A percentile compares a stretch with the other conserved stretches of the same genome.
These are phyloP conservation scores for Amphibolis antarctica DNA, from an alignment of 106 monocot species.

Conservation along the genomic window DNA sequence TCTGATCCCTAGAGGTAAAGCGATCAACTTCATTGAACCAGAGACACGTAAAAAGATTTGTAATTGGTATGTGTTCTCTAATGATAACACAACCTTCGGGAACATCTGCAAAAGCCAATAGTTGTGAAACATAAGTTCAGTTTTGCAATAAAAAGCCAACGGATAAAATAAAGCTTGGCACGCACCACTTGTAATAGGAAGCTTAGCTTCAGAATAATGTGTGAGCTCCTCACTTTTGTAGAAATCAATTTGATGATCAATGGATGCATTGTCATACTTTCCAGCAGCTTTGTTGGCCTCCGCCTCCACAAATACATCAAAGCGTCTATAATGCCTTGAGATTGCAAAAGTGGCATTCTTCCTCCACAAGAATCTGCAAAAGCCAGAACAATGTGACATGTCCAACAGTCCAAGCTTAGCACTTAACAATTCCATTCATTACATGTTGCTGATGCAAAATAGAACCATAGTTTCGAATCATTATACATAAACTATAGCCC, in stretches of 20 bases:
- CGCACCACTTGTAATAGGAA: conserved; percentile 38
- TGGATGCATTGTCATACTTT: conserved; percentile 40
- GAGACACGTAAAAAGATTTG: conserved; percentile 43
- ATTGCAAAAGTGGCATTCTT: conserved; percentile 36
- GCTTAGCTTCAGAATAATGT: conserved; percentile 31
- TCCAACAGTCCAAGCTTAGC: no score
- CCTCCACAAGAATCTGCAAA: conserved; percentile 35
- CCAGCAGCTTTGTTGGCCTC: conserved; percentile 43
- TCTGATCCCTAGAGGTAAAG: conserved; percentile 38
- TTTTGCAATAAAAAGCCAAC: conserved; percentile 6
- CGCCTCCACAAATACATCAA: conserved; percentile 43
- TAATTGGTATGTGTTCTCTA: conserved; percentile 31
- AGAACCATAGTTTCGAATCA: no score
- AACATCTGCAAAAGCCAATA: conserved; percentile 22
- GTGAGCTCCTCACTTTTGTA: conserved; percentile 30
- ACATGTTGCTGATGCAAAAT: no score
- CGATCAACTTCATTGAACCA: conserved; percentile 51
- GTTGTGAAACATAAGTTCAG: not conserved
- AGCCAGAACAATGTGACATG: not conserved
- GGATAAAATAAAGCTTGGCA: not conserved
- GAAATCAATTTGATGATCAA: conserved; percentile 35
- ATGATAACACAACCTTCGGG: conserved; percentile 44
- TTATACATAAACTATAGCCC: no score
- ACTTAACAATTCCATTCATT: no score
- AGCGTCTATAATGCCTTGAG: conserved; percentile 36